These are phyloP conservation scores for Zymoseptoria tritici DNA, from an alignment of 2,329 filamentous ascomycete genomes.

Conservation along the genomic window DNA sequence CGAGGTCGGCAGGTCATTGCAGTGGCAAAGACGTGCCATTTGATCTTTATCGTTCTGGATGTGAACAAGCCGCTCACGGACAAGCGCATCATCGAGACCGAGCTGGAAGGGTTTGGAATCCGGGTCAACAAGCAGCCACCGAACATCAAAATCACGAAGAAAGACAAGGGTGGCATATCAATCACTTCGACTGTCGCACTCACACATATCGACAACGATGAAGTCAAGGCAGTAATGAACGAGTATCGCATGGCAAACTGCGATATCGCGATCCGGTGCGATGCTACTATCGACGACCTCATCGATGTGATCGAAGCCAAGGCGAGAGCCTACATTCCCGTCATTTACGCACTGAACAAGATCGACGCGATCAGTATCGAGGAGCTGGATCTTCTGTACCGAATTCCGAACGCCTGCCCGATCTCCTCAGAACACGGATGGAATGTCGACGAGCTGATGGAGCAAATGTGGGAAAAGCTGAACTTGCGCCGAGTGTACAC, in stretches of 20 bases:
- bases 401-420: conserved; percentile 92
- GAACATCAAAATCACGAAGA: conserved; percentile 99
- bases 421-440: conserved; percentile 94
- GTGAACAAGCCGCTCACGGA: conserved; percentile 98
- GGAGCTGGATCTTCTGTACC: conserved; percentile 90
- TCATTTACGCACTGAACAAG: conserved; percentile 98
- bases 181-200: conserved; percentile 93
- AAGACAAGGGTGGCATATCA: conserved; percentile 94
- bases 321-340: conserved; percentile 94
- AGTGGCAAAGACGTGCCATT: conserved; percentile 94
- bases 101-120: conserved; percentile 95
- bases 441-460: conserved; percentile 95
- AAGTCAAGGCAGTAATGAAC: conserved; percentile 96
- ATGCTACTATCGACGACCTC: conserved; percentile 92
- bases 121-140: conserved; percentile 94
- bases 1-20: conserved; percentile 97
- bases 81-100: conserved; percentile 89
- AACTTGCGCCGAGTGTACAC: conserved; percentile 90
- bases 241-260: conserved; percentile 96
- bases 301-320: conserved; percentile 95
- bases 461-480: conserved; percentile 98
- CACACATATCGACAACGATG: conserved; percentile 86
- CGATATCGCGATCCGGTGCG: conserved; percentile 94
- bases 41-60: conserved; percentile 97
- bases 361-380: conserved; percentile 98